Percentiles rank a stretch among this genome's conserved stretches.
phyloP scores from a whole-genome alignment of 1,284 basidiomycete species.

The Microstroma glucosiphilum region DNA sequence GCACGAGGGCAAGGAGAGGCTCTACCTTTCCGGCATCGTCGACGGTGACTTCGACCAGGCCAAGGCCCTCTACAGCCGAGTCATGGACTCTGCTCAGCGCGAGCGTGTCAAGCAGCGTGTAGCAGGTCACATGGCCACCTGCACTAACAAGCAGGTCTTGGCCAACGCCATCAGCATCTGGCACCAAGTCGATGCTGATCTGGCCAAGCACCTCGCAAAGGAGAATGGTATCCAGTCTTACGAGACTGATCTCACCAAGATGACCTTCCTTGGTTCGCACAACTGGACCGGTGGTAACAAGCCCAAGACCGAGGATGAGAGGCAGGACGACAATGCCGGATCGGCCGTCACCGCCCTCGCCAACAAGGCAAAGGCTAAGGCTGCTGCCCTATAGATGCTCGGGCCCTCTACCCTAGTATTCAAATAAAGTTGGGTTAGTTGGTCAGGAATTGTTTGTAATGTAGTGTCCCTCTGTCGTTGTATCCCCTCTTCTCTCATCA shows the following conservation, averaged over 20 bases:
- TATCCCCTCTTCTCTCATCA: neutral
- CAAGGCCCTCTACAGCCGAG: slow-evolving; percentile 68
- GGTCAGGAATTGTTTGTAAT: neutral
- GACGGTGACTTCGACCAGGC: slow-evolving; percentile 78
- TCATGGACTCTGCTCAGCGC: slow-evolving; percentile 60
- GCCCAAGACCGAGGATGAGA: neutral
- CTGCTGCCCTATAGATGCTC: neutral
- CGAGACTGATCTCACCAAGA: slow-evolving; percentile 22
- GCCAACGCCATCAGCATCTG: slow-evolving; percentile 26
- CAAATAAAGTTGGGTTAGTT: too few species aligned
- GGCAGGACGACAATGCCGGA: slow-evolving; percentile 1
- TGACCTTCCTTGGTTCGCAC: slow-evolving; percentile 31
- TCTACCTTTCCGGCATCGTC: slow-evolving; percentile 66
- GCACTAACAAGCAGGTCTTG: slow-evolving; percentile 20
- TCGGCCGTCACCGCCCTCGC: neutral
- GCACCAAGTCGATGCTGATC: slow-evolving; percentile 28
- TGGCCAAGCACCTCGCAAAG: slow-evolving; percentile 29
- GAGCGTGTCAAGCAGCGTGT: slow-evolving; percentile 22
- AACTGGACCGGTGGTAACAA: slow-evolving; percentile 19
- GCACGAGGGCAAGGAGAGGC: slow-evolving; percentile 60
- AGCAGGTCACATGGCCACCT: slow-evolving; percentile 31
- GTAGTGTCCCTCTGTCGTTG: neutral
- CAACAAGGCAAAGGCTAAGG: neutral
- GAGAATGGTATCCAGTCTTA: slow-evolving; percentile 26
- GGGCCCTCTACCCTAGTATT: too few species aligned